Evolutionary conservation across 306 rosid species (phyloP), one percentile per base, ranked within the genome.

Genomic region (Luffa acutangula): DNA sequence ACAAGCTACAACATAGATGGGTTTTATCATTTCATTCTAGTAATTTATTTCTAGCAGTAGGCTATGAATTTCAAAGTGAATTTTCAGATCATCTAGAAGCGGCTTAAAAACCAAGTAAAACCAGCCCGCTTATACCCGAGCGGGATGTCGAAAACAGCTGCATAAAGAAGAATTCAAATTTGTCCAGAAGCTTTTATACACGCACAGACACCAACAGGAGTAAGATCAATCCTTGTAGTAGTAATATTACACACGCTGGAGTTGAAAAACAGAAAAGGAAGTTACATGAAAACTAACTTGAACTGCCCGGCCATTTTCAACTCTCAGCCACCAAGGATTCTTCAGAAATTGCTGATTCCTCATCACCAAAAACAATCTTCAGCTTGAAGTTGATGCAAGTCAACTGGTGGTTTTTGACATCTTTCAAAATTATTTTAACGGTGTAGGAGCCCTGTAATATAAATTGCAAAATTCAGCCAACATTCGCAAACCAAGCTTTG

Each of bases 351-450:
- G 56, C 76, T 20, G 36, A 43, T 45, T 21, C 37, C 9, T 3
- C 76, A 6, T 20, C 37, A 5, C 88, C 58, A 33, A 88, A 14
- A 75, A 78, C 85, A 17, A 92, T 88, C 77, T 84, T 92, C 76
- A 94, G 92, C 45, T 85, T 81, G 80, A 94, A 94, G 82, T 45
- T 87, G 20, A 92, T 86, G 87, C 98, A 92, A 60, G 93, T 88
- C 82, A 94, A 81, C 78, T 64, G 82, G 17, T 70, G 69, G 7
- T 81, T 58, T 0, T 81, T 73, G 20, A 71, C 49, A 80, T 83
- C 82, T 86, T 82, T 69, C 75, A 94, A 41, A 33, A 83, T 87
- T 93, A 92, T 89, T 84, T 79, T 89, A 48, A 92, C 86, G 25
- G 86, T 6, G 56, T 94, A 92, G 39, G 85, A 56, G 66, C 97